Evolutionary conservation across 179 eudicot genomes (phyloP).

Genomic region (Beta lomatogona): DNA sequence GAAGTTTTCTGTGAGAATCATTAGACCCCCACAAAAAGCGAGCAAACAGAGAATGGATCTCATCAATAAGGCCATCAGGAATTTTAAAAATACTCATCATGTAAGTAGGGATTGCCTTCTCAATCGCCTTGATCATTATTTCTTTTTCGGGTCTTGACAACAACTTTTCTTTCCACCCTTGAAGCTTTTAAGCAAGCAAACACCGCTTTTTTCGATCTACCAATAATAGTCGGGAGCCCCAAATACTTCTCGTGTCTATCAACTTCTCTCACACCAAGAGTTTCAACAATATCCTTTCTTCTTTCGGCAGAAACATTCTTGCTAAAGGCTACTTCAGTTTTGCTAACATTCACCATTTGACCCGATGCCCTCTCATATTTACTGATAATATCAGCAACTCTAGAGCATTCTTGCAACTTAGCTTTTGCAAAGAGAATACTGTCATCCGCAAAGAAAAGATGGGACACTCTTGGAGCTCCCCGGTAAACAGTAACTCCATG

Average conservation of each 20-base stretch:
- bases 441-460: too few relatives aligned
- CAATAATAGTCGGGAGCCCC: background rate
- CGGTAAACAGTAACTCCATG: too few relatives aligned
- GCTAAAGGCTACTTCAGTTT: background rate
- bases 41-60: background rate
- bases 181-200: too few relatives aligned
- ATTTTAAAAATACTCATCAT: too few relatives aligned
- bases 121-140: background rate
- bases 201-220: background rate
- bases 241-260: background rate
- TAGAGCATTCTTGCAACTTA: too few relatives aligned
- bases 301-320: background rate
- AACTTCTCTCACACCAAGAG: background rate
- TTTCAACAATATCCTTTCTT: background rate
- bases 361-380: too few relatives aligned
- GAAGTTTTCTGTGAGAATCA: too few relatives aligned
- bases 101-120: background rate
- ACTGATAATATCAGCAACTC: too few relatives aligned
- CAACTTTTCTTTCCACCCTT: background rate
- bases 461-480: too few relatives aligned
- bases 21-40: too few relatives aligned
- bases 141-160: too few relatives aligned
- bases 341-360: background rate
- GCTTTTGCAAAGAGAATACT: too few relatives aligned
- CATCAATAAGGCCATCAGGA: background rate